Percentiles rank a stretch among this genome's conserved stretches.
Evolutionary conservation across 2,329 filamentous ascomycete species (phyloP).

Genomic region (Xylaria multiplex): DNA sequence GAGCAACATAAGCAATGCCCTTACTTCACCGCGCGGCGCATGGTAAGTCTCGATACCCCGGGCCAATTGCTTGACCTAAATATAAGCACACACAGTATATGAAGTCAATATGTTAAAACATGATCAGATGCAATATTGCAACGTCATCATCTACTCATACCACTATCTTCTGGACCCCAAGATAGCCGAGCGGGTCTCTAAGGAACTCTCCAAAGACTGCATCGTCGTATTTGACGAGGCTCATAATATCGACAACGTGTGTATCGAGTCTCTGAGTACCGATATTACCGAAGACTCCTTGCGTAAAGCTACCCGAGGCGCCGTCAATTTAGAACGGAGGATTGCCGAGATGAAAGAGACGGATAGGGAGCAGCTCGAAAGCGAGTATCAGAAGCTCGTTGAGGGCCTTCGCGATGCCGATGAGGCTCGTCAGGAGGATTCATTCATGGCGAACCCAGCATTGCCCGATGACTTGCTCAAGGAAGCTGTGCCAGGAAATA

Average conservation of each 20-base stretch:
- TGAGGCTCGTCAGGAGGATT: conserved; percentile 89
- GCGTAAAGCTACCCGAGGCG: conserved; percentile 88
- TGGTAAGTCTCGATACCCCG: conserved; percentile 68
- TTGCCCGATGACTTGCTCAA: conserved; percentile 93
- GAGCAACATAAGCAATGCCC: conserved; percentile 97
- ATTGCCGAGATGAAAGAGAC: conserved; percentile 96
- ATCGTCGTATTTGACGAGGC: conserved; percentile 99
- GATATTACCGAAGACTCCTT: conserved; percentile 96
- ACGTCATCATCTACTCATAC: conserved; percentile 99
- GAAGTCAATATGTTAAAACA: conserved; percentile 31
- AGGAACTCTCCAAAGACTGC: conserved; percentile 95
- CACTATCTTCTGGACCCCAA: conserved; percentile 98
- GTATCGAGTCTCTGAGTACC: conserved; percentile 96
- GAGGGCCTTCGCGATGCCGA: conserved; percentile 89
- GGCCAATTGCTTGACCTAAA: background rate
- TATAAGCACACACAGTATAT: background rate
- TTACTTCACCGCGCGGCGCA: conserved; percentile 93
- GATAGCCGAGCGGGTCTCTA: conserved; percentile 94
- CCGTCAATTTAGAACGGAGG: conserved; percentile 87
- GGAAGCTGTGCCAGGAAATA: conserved; percentile 96
- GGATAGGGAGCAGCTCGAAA: conserved; percentile 92
- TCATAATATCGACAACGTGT: conserved; percentile 99
- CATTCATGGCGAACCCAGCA: conserved; percentile 97
- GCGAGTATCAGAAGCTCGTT: conserved; percentile 94
- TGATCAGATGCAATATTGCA: conserved; percentile 92